phyloP scores from a whole-genome alignment of 2,329 filamentous ascomycete species.

The Fusarium robinianum region DNA sequence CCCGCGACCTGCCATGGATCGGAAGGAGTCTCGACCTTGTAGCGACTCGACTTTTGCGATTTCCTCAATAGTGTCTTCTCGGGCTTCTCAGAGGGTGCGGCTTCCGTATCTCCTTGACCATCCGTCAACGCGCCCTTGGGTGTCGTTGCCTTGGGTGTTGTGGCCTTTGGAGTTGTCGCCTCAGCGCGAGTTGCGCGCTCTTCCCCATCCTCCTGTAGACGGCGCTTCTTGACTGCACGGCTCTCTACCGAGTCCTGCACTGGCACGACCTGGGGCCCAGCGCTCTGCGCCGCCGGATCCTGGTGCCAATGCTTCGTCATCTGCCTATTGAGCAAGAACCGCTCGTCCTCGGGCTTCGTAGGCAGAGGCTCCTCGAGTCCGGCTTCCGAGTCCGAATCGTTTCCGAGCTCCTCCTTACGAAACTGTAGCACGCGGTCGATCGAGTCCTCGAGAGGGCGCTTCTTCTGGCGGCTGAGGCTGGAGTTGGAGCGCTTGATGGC shows the following conservation, averaged over 20 bases:
- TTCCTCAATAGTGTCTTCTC: conserved; percentile 40
- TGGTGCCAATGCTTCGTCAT: conserved; percentile 48
- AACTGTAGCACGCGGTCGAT: conserved; percentile 81
- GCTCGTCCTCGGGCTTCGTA: conserved; percentile 39
- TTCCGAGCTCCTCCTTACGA: conserved; percentile 67
- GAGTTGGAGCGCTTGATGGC: conserved; percentile 86
- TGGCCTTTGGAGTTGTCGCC: conserved; percentile 19
- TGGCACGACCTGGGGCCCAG: background rate
- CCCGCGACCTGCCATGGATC: conserved; percentile 38
- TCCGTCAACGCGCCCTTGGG: conserved; percentile 28
- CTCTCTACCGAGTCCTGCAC: conserved; percentile 22
- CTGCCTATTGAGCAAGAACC: conserved; percentile 49
- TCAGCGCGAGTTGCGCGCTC: conserved; percentile 26
- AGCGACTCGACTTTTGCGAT: conserved; percentile 37
- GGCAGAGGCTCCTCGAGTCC: conserved; percentile 49
- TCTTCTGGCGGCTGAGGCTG: conserved; percentile 79
- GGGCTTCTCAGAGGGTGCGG: conserved; percentile 26
- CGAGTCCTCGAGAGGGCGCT: conserved; percentile 79
- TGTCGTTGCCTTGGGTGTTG: conserved; percentile 10
- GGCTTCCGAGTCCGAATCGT: conserved; percentile 57
- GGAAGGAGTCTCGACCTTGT: conserved; percentile 37
- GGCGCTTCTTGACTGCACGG: conserved; percentile 42
- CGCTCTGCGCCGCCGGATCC: conserved; percentile 17
- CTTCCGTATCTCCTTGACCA: conserved; percentile 18
- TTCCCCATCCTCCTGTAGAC: conserved; percentile 36